Conservation (phyloP, 768 basidiomycete species). For the Exidia glandulosa region DNA sequence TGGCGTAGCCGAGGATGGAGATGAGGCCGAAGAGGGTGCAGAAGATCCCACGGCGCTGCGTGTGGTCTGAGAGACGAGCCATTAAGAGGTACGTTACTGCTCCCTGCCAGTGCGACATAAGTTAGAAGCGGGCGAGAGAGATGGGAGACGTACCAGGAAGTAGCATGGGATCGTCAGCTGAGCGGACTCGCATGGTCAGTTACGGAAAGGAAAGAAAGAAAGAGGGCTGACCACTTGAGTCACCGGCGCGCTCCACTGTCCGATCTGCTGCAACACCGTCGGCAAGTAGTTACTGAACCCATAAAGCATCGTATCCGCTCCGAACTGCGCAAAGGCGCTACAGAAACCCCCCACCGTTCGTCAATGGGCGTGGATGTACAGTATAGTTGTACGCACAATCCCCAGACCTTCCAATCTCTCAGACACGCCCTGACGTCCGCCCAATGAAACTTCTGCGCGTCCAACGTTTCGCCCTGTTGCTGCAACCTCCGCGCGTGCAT, state of each 20-base stretch:
- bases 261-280: conserved; percentile 4
- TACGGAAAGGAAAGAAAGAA: not conserved
- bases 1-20: not conserved
- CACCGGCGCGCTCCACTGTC: not conserved
- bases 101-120: not conserved
- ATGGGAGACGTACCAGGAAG: not conserved
- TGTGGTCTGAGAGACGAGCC: not conserved
- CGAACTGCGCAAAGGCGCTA: conserved; percentile 5
- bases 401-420: not conserved
- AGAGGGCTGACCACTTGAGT: not conserved
- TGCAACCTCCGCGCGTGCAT: not conserved
- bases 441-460: conserved; percentile 7
- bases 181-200: not conserved
- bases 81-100: not conserved
- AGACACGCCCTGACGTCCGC: not conserved
- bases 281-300: conserved; percentile 6
- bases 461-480: conserved; percentile 4
- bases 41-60: not conserved
- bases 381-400: not conserved
- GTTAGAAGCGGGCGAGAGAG: not conserved
- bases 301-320: conserved; percentile 2
- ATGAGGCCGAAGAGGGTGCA: not conserved
- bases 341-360: not conserved
- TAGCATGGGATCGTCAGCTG: not conserved
- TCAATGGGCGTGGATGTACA: not conserved